Conservation (phyloP, 345 rosid genomes). For the Lepidium africanum region DNA sequence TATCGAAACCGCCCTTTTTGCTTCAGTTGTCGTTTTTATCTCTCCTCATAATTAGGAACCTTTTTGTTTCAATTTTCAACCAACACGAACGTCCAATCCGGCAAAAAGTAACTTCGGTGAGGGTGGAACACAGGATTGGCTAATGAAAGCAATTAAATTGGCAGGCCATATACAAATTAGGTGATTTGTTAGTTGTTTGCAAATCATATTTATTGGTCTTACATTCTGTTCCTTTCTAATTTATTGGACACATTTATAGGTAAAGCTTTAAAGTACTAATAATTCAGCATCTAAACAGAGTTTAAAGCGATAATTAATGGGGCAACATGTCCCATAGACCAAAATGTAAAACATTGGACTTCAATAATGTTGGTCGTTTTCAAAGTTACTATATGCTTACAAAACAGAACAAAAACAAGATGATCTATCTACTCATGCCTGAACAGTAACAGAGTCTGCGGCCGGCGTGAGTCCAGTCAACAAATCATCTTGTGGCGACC, state of each 20-base stretch:
- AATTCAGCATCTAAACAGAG: too few relatives aligned
- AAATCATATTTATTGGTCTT: background rate
- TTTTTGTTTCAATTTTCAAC: background rate
- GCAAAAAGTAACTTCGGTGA: background rate
- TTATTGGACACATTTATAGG: too few relatives aligned
- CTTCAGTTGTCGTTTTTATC: background rate
- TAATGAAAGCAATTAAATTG: background rate
- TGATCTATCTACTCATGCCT: background rate
- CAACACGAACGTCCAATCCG: background rate
- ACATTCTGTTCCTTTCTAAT: background rate
- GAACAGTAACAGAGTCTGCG: background rate
- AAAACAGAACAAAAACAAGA: background rate
- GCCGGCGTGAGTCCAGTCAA: conserved; percentile 21
- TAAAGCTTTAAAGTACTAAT: too few relatives aligned
- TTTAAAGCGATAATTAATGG: too few relatives aligned
- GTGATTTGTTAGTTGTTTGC: background rate
- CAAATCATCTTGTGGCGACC: conserved; percentile 27
- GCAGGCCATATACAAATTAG: background rate
- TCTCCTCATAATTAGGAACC: background rate
- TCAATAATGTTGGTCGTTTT: background rate
- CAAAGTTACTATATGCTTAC: background rate
- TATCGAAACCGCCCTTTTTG: background rate
- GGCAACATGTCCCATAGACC: background rate
- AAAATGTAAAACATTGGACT: background rate
- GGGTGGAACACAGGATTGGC: background rate